Evolutionary conservation across 371 early-diverging fungal species (phyloP).

Genomic region (Mortierella sp.): DNA sequence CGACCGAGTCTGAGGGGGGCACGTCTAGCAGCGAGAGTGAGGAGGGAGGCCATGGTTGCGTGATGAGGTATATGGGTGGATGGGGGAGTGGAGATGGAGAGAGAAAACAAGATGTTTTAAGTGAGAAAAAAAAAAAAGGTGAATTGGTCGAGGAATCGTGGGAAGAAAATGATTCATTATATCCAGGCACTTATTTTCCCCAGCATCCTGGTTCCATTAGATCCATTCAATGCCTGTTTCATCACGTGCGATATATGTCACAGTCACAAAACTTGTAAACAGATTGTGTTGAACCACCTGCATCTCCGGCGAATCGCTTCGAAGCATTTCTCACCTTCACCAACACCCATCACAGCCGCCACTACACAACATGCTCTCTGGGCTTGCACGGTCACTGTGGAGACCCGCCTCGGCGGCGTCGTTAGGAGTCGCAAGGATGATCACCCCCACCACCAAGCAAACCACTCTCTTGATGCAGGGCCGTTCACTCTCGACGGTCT

Average conservation of each 20-base stretch:
- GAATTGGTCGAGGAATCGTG: neutral
- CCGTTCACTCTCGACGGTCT: constrained; percentile 15
- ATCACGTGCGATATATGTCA: neutral
- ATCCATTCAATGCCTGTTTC: neutral
- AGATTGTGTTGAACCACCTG: neutral
- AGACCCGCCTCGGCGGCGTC: constrained; percentile 29
- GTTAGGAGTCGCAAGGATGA: constrained; percentile 28
- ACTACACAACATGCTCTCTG: constrained; percentile 37
- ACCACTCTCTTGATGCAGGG: constrained; percentile 15
- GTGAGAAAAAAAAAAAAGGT: neutral
- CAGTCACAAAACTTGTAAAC: constrained; percentile 7
- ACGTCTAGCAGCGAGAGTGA: constrained; percentile 33
- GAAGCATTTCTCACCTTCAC: constrained; percentile 3
- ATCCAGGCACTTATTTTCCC: neutral
- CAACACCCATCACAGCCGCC: constrained; percentile 6
- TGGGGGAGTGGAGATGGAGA: neutral
- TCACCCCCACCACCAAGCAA: constrained; percentile 21
- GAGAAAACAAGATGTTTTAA: neutral
- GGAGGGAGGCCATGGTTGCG: constrained; percentile 35
- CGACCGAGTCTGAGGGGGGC: constrained; percentile 26
- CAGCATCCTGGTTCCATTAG: neutral
- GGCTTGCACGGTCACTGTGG: constrained; percentile 49
- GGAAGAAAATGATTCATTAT: neutral
- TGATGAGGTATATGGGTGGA: constrained; percentile 4
- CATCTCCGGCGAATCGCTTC: constrained; percentile 8